Percentiles rank a stretch among this genome's conserved stretches.
These are phyloP conservation scores for Cutaneotrichosporon sp. DNA, from an alignment of 1,284 basidiomycete genomes.

Conservation along the genomic window DNA sequence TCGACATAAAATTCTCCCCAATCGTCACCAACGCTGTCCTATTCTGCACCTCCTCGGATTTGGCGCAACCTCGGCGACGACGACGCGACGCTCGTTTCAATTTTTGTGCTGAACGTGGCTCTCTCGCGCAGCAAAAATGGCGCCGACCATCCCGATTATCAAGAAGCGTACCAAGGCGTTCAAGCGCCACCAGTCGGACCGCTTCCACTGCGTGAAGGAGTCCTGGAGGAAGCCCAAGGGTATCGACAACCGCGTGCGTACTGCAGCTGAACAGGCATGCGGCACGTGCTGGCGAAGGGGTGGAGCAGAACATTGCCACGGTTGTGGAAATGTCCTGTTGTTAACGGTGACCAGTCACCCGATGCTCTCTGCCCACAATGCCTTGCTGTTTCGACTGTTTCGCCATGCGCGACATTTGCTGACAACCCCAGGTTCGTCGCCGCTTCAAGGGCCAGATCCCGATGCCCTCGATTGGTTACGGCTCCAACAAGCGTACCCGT, in stretches of 20 bases:
- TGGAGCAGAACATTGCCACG: too few relatives aligned
- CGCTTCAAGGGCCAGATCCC: conserved; percentile 92
- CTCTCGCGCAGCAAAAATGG: conserved; percentile 55
- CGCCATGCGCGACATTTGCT: too few relatives aligned
- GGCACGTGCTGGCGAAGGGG: not conserved
- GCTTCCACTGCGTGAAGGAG: conserved; percentile 91
- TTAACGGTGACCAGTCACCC: too few relatives aligned
- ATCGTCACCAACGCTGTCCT: not conserved
- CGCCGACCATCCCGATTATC: conserved; percentile 78
- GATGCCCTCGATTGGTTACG: conserved; percentile 77
- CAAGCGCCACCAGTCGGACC: conserved; percentile 98
- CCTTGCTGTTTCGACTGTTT: too few relatives aligned
- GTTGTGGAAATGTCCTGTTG: too few relatives aligned
- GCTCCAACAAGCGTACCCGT: conserved; percentile 65
- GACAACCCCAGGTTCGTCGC: conserved; percentile 55
- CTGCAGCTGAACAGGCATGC: not conserved
- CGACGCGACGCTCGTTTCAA: not conserved
- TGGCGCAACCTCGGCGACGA: too few relatives aligned
- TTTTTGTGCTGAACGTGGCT: not conserved
- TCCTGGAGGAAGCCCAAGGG: conserved; percentile 96
- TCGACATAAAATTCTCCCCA: not conserved
- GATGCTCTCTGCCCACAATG: too few relatives aligned
- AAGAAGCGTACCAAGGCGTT: conserved; percentile 94
- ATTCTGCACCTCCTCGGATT: not conserved
- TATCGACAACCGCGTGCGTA: conserved; percentile 76